Percentiles rank a stretch among this genome's conserved stretches.
These are phyloP conservation scores for Phytophthora melonis DNA, from an alignment of 352 stramenopile species.

Conservation along the genomic window DNA sequence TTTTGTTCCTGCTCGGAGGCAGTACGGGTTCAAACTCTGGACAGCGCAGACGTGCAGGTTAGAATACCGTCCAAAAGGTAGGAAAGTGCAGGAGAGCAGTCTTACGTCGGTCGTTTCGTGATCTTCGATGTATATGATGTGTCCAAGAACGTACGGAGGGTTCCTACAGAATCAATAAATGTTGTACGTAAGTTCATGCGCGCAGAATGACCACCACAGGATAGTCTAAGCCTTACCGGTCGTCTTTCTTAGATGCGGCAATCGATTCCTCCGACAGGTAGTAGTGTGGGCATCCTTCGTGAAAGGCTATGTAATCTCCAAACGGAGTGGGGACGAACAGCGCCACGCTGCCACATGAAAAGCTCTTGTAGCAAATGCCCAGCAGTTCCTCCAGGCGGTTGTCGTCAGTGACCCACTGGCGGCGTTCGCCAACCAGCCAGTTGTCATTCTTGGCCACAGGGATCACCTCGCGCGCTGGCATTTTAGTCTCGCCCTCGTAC, in stretches of 20 bases:
- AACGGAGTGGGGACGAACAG: slow-evolving; percentile 85
- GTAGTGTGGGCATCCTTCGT: slow-evolving; percentile 84
- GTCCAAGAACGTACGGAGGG: slow-evolving; percentile 79
- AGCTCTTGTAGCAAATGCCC: slow-evolving; percentile 88
- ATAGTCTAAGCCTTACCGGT: slow-evolving; percentile 31
- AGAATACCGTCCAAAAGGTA: slow-evolving; percentile 3
- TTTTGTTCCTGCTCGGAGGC: slow-evolving; percentile 69
- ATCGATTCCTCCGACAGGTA: slow-evolving; percentile 86
- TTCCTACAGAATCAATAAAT: slow-evolving; percentile 47
- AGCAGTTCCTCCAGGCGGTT: slow-evolving; percentile 76
- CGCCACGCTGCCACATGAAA: slow-evolving; percentile 71
- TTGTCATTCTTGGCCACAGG: slow-evolving; percentile 43
- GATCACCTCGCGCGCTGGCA: slow-evolving; percentile 38
- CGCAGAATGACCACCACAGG: not conserved
- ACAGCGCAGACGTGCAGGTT: not conserved
- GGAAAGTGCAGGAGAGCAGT: not conserved
- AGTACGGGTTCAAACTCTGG: slow-evolving; percentile 72
- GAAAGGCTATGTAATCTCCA: slow-evolving; percentile 88
- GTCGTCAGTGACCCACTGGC: slow-evolving; percentile 66
- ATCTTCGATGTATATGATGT: slow-evolving; percentile 87
- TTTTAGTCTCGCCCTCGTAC: slow-evolving; percentile 30
- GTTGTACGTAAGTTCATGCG: not conserved
- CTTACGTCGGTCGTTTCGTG: slow-evolving; percentile 67
- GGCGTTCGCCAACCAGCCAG: slow-evolving; percentile 44
- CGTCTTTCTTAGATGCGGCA: slow-evolving; percentile 73